These are phyloP conservation scores for Quercus robur DNA, from an alignment of 306 rosid species.

Conservation along the genomic window DNA sequence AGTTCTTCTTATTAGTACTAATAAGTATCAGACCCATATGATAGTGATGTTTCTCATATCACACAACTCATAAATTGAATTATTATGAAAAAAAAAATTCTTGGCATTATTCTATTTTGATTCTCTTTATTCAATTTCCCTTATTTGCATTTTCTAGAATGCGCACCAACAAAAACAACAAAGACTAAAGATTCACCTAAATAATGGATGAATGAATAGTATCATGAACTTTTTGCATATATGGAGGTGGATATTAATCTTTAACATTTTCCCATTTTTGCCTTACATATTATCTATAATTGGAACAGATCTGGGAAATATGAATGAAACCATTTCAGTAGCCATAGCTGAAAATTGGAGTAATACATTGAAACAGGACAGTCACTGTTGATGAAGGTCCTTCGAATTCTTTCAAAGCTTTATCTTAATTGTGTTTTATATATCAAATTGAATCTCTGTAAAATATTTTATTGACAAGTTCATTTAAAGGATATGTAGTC, in stretches of 20 bases:
- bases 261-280: background rate
- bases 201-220: background rate
- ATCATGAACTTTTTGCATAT: background rate
- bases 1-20: too few relatives aligned
- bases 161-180: background rate
- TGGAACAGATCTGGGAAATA: background rate
- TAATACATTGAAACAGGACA: background rate
- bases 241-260: background rate
- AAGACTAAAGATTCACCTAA: too few relatives aligned
- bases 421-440: too few relatives aligned
- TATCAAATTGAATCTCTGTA: too few relatives aligned
- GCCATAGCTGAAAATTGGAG: background rate
- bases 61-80: too few relatives aligned
- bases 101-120: background rate
- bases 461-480: background rate
- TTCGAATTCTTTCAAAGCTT: background rate
- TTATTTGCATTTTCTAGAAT: conserved; percentile 3
- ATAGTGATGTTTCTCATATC: too few relatives aligned
- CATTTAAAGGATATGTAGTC: background rate
- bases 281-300: background rate
- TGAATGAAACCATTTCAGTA: background rate
- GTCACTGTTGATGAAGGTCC: background rate
- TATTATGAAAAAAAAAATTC: too few relatives aligned
- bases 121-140: background rate
- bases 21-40: too few relatives aligned